Conservation (phyloP, 23 red algal species). For the Gracilaria vermiculophylla region DNA sequence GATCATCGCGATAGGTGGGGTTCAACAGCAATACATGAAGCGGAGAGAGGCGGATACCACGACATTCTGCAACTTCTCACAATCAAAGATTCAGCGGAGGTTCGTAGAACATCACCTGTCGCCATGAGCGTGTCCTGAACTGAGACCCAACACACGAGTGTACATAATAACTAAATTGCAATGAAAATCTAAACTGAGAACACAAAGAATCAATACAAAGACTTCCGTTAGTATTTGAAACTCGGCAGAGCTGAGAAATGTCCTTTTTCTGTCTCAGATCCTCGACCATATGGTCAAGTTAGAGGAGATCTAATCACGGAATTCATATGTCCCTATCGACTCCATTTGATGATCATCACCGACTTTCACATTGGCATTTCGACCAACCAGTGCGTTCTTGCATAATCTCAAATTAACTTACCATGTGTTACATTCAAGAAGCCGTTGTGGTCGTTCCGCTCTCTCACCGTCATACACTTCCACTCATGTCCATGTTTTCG, state of each 20-base stretch:
- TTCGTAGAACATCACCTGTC: not conserved
- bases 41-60: slow-evolving; percentile 54
- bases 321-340: slow-evolving; percentile 38
- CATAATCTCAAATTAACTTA: not conserved
- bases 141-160: not conserved
- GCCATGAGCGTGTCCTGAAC: not conserved
- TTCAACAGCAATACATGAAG: slow-evolving; percentile 82
- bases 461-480: no score
- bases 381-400: not conserved
- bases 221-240: not conserved
- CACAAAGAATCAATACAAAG: not conserved
- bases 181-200: not conserved
- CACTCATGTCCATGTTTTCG: no score
- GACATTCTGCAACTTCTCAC: slow-evolving; percentile 48
- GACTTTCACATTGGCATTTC: not conserved
- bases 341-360: slow-evolving; percentile 16
- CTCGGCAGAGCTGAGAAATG: not conserved
- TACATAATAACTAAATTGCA: not conserved
- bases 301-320: slow-evolving; percentile 29
- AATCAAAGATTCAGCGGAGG: not conserved
- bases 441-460: no score
- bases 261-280: not conserved
- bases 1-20: slow-evolving; percentile 75
- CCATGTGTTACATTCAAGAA: no score
- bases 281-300: not conserved